Evolutionary conservation across 2,329 filamentous ascomycete genomes (phyloP).

Genomic region (Microsporum ferrugineum): DNA sequence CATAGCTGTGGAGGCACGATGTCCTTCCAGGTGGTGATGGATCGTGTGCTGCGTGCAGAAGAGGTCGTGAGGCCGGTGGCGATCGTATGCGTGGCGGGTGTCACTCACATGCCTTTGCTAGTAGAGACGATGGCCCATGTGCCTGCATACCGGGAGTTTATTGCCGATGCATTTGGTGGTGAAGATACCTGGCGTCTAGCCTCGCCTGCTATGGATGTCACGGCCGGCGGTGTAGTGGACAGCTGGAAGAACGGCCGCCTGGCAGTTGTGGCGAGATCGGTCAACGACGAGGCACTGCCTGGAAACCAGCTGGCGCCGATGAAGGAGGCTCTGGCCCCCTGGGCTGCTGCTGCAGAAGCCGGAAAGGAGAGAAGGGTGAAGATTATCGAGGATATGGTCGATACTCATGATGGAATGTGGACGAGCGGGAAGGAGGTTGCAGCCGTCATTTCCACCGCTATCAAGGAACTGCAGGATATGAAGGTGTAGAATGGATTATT

Average conservation of each 20-base stretch:
- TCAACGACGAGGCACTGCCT: constrained; percentile 34
- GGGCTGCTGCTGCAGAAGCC: constrained; percentile 34
- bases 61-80: constrained; percentile 23
- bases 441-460: constrained; percentile 24
- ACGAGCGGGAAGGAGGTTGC: constrained; percentile 31
- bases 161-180: constrained; percentile 34
- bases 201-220: constrained; percentile 27
- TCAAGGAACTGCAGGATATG: constrained; percentile 23
- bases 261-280: constrained; percentile 32
- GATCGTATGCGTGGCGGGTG: constrained; percentile 35
- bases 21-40: constrained; percentile 36
- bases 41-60: constrained; percentile 13
- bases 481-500: not conserved
- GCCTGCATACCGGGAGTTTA: constrained; percentile 29
- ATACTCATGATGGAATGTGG: constrained; percentile 35
- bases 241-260: constrained; percentile 27
- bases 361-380: constrained; percentile 32
- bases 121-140: constrained; percentile 25
- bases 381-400: constrained; percentile 27
- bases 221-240: constrained; percentile 21
- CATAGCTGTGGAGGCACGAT: constrained; percentile 39
- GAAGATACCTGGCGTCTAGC: constrained; percentile 29
- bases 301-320: constrained; percentile 30
- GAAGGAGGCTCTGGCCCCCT: constrained; percentile 41
- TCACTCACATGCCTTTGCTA: constrained; percentile 33